A percentile compares a stretch with the other conserved stretches of the same genome.
These are phyloP conservation scores for Solanum bulbocastanum DNA, from an alignment of 257 asterid genomes.

Conservation along the genomic window DNA sequence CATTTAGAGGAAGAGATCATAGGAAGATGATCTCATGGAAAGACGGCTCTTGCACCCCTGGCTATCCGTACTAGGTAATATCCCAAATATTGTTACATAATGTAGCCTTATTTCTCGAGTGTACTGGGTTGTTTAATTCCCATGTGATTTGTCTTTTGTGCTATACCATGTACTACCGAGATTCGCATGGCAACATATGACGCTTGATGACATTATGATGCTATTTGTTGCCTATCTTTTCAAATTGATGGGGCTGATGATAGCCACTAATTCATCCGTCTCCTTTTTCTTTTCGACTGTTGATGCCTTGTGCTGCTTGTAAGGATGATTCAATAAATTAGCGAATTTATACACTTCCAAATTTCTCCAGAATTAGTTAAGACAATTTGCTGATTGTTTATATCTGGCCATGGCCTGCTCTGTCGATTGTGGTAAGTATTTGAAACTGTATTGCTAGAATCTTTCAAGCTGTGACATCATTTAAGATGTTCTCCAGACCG, in stretches of 20 bases:
- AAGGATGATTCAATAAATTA: background rate
- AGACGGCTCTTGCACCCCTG: slow-evolving; percentile 48
- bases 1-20: slow-evolving; percentile 84
- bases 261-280: background rate
- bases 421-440: background rate
- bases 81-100: background rate
- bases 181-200: background rate
- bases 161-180: background rate
- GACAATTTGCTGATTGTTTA: background rate
- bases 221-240: background rate
- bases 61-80: slow-evolving; percentile 56
- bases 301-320: background rate
- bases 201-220: background rate
- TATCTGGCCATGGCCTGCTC: background rate
- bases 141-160: background rate
- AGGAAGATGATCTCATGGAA: slow-evolving; percentile 96
- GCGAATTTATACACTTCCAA: background rate
- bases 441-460: background rate
- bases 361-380: background rate
- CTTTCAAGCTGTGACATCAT: background rate
- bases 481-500: background rate
- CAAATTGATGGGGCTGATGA: background rate
- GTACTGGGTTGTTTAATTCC: background rate
- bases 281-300: background rate
- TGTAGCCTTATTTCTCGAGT: background rate